Evolutionary conservation across 1,284 basidiomycete species (phyloP).

Genomic region (Trametes sp.): DNA sequence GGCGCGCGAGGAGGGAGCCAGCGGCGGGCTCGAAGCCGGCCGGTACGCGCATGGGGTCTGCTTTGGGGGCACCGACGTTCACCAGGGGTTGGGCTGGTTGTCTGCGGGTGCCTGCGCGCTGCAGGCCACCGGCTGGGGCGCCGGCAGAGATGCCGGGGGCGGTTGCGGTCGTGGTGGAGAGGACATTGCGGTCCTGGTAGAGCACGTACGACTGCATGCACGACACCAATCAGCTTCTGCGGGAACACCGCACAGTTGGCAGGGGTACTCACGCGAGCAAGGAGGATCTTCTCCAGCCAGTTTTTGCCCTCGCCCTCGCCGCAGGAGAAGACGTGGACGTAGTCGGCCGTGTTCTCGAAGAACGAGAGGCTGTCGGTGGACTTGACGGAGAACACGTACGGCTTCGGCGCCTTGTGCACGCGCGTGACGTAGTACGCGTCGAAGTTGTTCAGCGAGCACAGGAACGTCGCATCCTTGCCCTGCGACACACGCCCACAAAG

Average conservation of each 20-base stretch:
- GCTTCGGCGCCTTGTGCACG: conserved; percentile 76
- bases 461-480: conserved; percentile 83
- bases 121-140: conserved; percentile 41
- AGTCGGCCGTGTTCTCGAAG: conserved; percentile 88
- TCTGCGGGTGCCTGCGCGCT: conserved; percentile 56
- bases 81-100: conserved; percentile 50
- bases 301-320: conserved; percentile 72
- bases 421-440: conserved; percentile 84
- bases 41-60: conserved; percentile 27
- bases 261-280: conserved; percentile 70
- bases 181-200: conserved; percentile 76
- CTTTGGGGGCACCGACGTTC: conserved; percentile 38
- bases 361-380: conserved; percentile 84
- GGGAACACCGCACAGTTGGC: not conserved
- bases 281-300: conserved; percentile 76
- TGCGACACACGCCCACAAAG: conserved; percentile 41
- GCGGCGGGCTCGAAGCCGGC: conserved; percentile 59
- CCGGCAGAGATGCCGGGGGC: not conserved
- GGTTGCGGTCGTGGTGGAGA: conserved; percentile 56
- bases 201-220: conserved; percentile 74
- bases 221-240: conserved; percentile 21
- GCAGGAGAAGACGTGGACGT: conserved; percentile 83
- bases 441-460: conserved; percentile 86
- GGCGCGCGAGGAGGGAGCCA: conserved; percentile 67
- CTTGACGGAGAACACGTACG: conserved; percentile 85